Percentiles rank a stretch among this genome's conserved stretches.
phyloP scores from a whole-genome alignment of 352 stramenopile species.

The Pythium chondricola region DNA sequence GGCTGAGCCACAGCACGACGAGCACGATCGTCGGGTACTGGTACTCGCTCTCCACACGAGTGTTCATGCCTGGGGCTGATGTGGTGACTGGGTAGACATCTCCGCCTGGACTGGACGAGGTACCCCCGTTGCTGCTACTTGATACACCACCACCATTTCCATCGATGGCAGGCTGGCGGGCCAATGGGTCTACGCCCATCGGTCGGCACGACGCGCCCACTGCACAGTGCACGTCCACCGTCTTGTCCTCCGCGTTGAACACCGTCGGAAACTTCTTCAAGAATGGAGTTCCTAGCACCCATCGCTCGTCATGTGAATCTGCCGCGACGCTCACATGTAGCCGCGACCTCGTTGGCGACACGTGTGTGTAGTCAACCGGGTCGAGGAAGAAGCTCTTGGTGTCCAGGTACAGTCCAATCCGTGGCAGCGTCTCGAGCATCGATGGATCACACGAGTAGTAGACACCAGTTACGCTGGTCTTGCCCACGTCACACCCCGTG shows the following conservation, averaged over 20 bases:
- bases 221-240: background rate
- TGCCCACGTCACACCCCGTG: background rate
- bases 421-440: slow-evolving; percentile 1
- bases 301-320: background rate
- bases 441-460: slow-evolving; percentile 1
- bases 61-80: too few species aligned
- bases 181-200: background rate
- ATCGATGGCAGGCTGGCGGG: too few species aligned
- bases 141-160: too few species aligned
- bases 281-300: slow-evolving; percentile 4
- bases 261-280: slow-evolving; percentile 2
- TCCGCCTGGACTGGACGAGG: background rate
- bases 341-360: background rate
- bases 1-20: background rate
- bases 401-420: background rate
- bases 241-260: background rate
- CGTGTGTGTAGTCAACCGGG: slow-evolving; percentile 3
- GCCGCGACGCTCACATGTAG: too few species aligned
- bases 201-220: background rate
- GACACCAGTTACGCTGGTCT: background rate
- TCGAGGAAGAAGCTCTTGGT: slow-evolving; percentile 4
- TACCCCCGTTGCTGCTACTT: background rate
- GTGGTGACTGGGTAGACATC: background rate
- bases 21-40: background rate
- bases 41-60: too few species aligned